Percentiles rank a stretch among this genome's conserved stretches.
Conservation (phyloP, 1,284 basidiomycete genomes). For the Fomitopsis palustris region DNA sequence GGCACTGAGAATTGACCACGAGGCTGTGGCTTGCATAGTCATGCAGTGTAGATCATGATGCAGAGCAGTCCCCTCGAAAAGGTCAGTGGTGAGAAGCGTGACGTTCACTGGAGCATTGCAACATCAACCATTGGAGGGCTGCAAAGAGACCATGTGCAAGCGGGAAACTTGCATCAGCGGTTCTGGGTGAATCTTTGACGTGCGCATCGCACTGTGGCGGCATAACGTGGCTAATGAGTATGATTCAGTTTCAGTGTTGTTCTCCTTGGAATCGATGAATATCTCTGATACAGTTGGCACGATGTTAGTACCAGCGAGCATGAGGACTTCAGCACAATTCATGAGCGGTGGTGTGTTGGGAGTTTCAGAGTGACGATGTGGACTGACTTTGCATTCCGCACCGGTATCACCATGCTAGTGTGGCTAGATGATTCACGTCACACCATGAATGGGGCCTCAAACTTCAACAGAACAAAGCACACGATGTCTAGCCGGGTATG, state of each 20-base stretch:
- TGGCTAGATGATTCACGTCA: too few relatives aligned
- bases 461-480: too few relatives aligned
- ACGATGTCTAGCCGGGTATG: too few relatives aligned
- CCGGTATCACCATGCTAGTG: neutral
- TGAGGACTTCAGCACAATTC: neutral
- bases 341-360: neutral
- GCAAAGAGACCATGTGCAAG: neutral
- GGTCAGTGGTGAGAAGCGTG: too few relatives aligned
- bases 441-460: too few relatives aligned
- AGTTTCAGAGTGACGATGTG: neutral
- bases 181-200: neutral
- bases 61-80: too few relatives aligned
- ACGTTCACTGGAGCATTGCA: too few relatives aligned
- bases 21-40: too few relatives aligned
- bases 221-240: neutral
- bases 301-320: neutral
- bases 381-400: neutral
- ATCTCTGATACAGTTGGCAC: neutral
- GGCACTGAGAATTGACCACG: too few relatives aligned
- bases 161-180: neutral
- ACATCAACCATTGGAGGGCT: neutral
- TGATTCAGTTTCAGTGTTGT: neutral
- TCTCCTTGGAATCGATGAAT: neutral
- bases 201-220: neutral
- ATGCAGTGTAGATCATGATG: too few relatives aligned